A percentile compares a stretch with the other conserved stretches of the same genome.
phyloP scores from a whole-genome alignment of 148 eudicot species.

The Chenopodium suecicum region DNA sequence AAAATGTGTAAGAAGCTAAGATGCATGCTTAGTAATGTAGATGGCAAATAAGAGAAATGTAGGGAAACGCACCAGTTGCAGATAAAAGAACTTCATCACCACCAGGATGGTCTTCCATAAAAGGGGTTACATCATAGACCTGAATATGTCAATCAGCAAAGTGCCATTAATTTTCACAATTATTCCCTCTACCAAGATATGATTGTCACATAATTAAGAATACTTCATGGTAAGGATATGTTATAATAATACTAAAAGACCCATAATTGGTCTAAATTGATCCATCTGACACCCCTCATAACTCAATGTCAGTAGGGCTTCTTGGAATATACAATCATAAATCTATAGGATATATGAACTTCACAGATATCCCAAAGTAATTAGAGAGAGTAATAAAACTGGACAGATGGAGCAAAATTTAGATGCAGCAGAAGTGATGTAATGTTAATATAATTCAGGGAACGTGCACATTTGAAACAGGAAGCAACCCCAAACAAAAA shows the following conservation, averaged over 20 bases:
- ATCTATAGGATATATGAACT: neutral
- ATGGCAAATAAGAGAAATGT: neutral
- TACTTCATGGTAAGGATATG: neutral
- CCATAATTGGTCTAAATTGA: neutral
- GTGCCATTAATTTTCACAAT: neutral
- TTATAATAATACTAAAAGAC: neutral
- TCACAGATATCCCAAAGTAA: neutral
- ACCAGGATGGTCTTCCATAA: constrained; percentile 98
- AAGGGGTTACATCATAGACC: constrained; percentile 90
- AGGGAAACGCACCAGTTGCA: constrained; percentile 58
- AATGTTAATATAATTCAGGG: neutral
- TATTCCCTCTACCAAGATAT: neutral
- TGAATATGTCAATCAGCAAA: constrained; percentile 27
- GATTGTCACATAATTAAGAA: neutral
- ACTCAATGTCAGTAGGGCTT: neutral
- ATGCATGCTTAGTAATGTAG: neutral
- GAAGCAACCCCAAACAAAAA: neutral
- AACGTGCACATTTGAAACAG: neutral
- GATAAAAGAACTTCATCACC: constrained; percentile 91
- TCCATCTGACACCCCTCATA: neutral
- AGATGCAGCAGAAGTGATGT: neutral
- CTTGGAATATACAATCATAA: neutral
- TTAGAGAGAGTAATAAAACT: neutral
- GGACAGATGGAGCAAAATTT: neutral
- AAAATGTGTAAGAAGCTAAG: neutral